Conservation (phyloP, 768 basidiomycete genomes). For the Termitomyces eurrhizus region DNA sequence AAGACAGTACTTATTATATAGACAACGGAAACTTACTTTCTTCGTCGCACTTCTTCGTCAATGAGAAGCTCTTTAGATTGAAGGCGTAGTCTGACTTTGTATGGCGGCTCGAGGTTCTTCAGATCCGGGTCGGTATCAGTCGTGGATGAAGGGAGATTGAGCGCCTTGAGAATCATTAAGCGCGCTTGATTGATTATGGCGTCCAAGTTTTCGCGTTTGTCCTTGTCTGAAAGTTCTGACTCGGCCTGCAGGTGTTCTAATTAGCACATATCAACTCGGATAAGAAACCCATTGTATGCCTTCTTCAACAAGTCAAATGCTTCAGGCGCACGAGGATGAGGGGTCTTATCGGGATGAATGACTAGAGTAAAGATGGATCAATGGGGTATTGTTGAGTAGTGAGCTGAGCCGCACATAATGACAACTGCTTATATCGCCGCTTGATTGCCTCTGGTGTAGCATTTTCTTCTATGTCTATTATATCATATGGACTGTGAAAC, state of each 20-base stretch:
- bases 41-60: conserved; percentile 81
- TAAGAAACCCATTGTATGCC: conserved; percentile 34
- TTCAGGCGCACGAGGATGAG: no score
- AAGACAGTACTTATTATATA: no score
- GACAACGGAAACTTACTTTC: conserved; percentile 63
- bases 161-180: conserved; percentile 54
- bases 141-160: conserved; percentile 58
- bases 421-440: conserved; percentile 82
- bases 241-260: conserved; percentile 55
- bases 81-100: conserved; percentile 60
- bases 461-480: no score
- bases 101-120: conserved; percentile 54
- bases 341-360: no score
- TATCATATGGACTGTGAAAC: no score
- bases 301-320: conserved; percentile 95
- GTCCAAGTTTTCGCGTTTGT: no score
- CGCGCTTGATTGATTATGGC: conserved; percentile 78
- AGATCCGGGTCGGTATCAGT: conserved; percentile 57
- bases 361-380: conserved; percentile 40
- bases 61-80: conserved; percentile 84
- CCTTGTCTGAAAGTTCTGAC: conserved; percentile 74
- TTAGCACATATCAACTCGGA: background rate
- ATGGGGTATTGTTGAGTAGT: background rate
- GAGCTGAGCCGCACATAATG: conserved; percentile 61
- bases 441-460: no score